phyloP scores from a whole-genome alignment of 257 asterid species.

The Prunella vulgaris region DNA sequence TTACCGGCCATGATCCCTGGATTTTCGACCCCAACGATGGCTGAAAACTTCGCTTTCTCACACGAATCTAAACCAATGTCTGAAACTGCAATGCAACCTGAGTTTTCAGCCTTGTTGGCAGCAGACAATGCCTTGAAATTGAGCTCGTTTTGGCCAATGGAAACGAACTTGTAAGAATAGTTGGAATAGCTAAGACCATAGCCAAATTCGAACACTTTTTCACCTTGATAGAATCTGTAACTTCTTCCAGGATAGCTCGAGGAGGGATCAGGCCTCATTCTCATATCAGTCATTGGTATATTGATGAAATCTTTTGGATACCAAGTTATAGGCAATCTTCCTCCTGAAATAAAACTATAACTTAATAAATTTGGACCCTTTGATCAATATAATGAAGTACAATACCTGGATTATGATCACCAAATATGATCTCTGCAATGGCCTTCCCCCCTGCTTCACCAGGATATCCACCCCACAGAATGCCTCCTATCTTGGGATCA shows the following conservation, averaged over 20 bases:
- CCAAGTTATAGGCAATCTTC: slow-evolving; percentile 64
- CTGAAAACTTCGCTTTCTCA: slow-evolving; percentile 19
- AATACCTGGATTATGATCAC: slow-evolving; percentile 70
- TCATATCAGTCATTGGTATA: slow-evolving; percentile 63
- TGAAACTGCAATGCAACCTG: background rate
- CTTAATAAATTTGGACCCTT: too few species aligned
- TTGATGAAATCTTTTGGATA: slow-evolving; percentile 55
- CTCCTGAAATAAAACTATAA: slow-evolving; percentile 40
- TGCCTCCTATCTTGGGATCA: slow-evolving; percentile 48
- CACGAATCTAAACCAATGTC: slow-evolving; percentile 16
- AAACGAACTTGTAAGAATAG: slow-evolving; percentile 42
- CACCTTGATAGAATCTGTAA: slow-evolving; percentile 55
- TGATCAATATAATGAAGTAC: too few species aligned
- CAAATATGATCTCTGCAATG: slow-evolving; percentile 55
- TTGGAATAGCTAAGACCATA: slow-evolving; percentile 68
- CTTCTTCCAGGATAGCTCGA: slow-evolving; percentile 61
- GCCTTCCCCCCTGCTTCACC: slow-evolving; percentile 75
- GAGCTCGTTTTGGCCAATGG: slow-evolving; percentile 28
- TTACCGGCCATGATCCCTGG: slow-evolving; percentile 47
- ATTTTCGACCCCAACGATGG: slow-evolving; percentile 32
- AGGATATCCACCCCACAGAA: slow-evolving; percentile 77
- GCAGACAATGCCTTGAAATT: slow-evolving; percentile 16
- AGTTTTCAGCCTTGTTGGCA: background rate
- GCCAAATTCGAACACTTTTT: slow-evolving; percentile 55
- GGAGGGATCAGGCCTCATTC: slow-evolving; percentile 50